Evolutionary conservation across 1,284 basidiomycete species (phyloP), one percentile per base, ranked within the genome.

Genomic region (Tylopilus sp.): DNA sequence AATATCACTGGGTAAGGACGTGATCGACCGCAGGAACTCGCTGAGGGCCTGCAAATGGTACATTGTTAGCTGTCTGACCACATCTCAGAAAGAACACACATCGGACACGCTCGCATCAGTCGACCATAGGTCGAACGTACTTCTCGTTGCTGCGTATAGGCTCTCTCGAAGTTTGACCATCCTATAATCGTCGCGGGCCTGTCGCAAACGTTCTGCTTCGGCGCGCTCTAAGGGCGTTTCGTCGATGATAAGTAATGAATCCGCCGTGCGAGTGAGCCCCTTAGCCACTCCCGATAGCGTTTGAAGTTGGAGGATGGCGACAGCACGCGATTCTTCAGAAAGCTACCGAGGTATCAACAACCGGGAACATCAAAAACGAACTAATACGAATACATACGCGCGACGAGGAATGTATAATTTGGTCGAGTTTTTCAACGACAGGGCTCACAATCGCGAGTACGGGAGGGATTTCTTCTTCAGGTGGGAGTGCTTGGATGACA

Each of bases 401-500:
- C 7, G 80, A 76, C 3, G 83, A 86, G 22, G 81, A 86, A 67
- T 80, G 86, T 29, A 95, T 77, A 0, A 91, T 89, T 62, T 88
- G 85, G 29, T 83, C 83, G 0, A 97, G 81, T 67, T 89, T 92
- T 41, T 89, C 84, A 2, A 95, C 82, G 4, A 96, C 89, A 1
- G 95, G 95, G 57, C 82, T 86, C 9, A 95, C 86, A 63, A 96
- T 92, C 5, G 89, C 90, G 78, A 94, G 89, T n/a, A 96, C 84
- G 0, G 94, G 92, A 1, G 89, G 85, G 33, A 96, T 90, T 61
- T 89, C 93, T 59, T 95, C 91, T 26, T 82, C 80, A 0, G 94
- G 90, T 0, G 92, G 89, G 58, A 97, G 77, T 0, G 95, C 95
- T 72, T 97, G 94, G 54, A 97, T 93, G 3, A 97, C 94, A 66